phyloP scores from a whole-genome alignment of 345 rosid genomes.

The Hibiscus syriacus region DNA sequence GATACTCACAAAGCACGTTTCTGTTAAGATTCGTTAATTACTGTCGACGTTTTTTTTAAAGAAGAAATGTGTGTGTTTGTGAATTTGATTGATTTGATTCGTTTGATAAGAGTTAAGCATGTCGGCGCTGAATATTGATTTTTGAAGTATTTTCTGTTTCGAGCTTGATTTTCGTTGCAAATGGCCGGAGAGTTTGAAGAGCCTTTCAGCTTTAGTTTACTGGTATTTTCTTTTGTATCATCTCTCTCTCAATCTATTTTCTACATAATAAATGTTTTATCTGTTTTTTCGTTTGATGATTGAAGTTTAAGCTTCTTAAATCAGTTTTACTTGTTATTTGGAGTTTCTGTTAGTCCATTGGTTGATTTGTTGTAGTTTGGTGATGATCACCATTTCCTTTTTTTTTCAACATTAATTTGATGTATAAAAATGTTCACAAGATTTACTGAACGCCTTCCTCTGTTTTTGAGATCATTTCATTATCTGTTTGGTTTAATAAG shows the following conservation, averaged over 20 bases:
- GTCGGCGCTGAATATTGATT: conserved; percentile 1
- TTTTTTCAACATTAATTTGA: no score
- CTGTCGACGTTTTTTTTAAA: background rate
- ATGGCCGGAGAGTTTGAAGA: conserved; percentile 78
- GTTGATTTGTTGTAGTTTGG: background rate
- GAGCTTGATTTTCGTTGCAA: conserved; percentile 13
- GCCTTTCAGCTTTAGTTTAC: conserved; percentile 45
- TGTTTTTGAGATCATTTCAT: background rate
- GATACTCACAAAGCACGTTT: conserved; percentile 1
- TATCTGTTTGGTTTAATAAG: background rate
- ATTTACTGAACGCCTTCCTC: background rate
- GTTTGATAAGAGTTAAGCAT: no score
- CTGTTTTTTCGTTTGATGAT: background rate
- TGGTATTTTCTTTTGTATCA: conserved; percentile 26
- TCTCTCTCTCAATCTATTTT: background rate
- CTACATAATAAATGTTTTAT: background rate
- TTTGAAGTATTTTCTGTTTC: background rate
- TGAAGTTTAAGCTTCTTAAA: background rate
- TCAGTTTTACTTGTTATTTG: background rate
- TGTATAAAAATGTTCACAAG: background rate
- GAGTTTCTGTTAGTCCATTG: background rate
- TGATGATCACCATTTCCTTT: background rate
- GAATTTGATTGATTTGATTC: background rate
- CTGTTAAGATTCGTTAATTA: conserved; percentile 1
- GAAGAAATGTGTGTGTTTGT: background rate